These are phyloP conservation scores for Farysia itapuensis DNA, from an alignment of 1,284 basidiomycete genomes.

Conservation along the genomic window DNA sequence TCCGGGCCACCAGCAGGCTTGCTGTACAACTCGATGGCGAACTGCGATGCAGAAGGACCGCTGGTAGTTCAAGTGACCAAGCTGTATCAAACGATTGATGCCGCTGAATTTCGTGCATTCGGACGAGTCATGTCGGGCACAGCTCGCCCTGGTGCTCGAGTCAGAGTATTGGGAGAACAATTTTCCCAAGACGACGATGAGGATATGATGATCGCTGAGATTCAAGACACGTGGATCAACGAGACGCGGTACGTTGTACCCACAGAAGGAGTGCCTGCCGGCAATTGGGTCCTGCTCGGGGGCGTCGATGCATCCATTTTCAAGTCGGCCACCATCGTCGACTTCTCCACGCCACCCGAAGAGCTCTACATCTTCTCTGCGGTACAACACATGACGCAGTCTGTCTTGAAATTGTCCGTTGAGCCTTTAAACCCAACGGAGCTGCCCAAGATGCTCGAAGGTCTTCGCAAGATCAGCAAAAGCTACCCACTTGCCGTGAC, in stretches of 20 bases:
- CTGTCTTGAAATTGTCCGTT: conserved; percentile 97
- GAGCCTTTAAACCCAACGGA: conserved; percentile 97
- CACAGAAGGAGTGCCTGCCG: conserved; percentile 82
- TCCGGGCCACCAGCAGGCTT: conserved; percentile 30
- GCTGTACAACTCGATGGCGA: conserved; percentile 72
- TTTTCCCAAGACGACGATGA: conserved; percentile 98
- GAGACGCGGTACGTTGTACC: conserved; percentile 92
- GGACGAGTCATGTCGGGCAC: conserved; percentile 93
- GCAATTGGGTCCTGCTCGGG: conserved; percentile 86
- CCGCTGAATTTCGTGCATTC: conserved; percentile 91
- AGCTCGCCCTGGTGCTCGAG: conserved; percentile 74
- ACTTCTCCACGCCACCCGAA: conserved; percentile 62
- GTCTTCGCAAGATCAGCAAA: conserved; percentile 94
- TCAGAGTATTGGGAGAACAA: conserved; percentile 96
- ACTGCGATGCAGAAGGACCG: conserved; percentile 80
- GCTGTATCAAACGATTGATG: conserved; percentile 91
- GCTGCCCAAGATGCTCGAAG: conserved; percentile 96
- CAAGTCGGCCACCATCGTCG: conserved; percentile 82
- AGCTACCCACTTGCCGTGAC: conserved; percentile 91
- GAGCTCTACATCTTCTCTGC: conserved; percentile 93
- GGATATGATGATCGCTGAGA: conserved; percentile 84
- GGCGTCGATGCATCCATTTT: conserved; percentile 92
- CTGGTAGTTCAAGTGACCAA: conserved; percentile 91
- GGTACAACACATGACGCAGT: conserved; percentile 92
- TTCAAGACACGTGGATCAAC: conserved; percentile 85